Evolutionary conservation across 257 asterid genomes (phyloP).

Genomic region (Linaria vulgaris): DNA sequence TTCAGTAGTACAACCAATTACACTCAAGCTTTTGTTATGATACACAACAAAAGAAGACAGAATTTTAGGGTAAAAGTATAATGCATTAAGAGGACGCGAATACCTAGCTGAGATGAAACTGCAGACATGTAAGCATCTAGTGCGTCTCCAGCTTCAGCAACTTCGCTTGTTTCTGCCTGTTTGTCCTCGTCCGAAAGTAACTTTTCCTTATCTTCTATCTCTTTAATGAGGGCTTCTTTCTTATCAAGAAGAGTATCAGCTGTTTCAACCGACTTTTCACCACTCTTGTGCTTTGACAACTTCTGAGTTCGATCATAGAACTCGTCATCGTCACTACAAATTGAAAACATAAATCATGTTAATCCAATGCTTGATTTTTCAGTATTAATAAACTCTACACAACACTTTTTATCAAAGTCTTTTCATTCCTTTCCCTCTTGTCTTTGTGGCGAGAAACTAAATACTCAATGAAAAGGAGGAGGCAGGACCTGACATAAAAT

Average conservation of each 20-base stretch:
- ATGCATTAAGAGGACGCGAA: slow-evolving; percentile 13
- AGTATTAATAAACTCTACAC: slow-evolving; percentile 5
- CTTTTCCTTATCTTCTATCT: slow-evolving; percentile 66
- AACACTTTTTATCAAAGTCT: too few relatives aligned
- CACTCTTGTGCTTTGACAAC: slow-evolving; percentile 56
- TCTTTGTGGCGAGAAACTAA: too few relatives aligned
- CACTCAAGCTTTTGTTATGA: not conserved
- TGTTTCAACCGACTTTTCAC: slow-evolving; percentile 81
- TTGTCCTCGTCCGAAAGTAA: slow-evolving; percentile 52
- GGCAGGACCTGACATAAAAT: too few relatives aligned
- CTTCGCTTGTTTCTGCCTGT: slow-evolving; percentile 38
- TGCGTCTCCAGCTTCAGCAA: slow-evolving; percentile 72
- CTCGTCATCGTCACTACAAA: slow-evolving; percentile 83
- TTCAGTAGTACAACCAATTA: not conserved
- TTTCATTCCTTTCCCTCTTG: too few relatives aligned
- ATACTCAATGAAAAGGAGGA: too few relatives aligned
- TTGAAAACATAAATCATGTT: slow-evolving; percentile 26
- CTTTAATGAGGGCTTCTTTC: slow-evolving; percentile 61
- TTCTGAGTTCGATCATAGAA: slow-evolving; percentile 86
- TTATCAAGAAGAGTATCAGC: slow-evolving; percentile 96
- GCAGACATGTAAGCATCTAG: slow-evolving; percentile 94
- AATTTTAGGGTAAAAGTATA: not conserved
- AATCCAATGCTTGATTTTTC: slow-evolving; percentile 15
- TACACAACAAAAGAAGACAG: slow-evolving; percentile 6
- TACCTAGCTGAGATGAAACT: slow-evolving; percentile 92